These are phyloP conservation scores for Spiraea crenata DNA, from an alignment of 331 rosid genomes.

Conservation along the genomic window DNA sequence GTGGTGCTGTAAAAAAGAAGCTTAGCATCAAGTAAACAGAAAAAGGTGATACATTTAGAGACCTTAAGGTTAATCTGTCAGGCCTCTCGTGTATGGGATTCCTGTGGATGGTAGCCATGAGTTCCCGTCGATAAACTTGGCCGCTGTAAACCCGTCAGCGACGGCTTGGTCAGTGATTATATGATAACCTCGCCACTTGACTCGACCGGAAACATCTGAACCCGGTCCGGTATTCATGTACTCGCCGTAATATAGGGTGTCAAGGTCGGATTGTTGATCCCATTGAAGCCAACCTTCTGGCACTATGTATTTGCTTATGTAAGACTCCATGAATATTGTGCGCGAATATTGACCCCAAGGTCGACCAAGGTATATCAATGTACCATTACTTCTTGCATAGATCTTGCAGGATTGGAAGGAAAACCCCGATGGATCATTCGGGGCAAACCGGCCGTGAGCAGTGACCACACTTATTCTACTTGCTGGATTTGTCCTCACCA, in stretches of 20 bases:
- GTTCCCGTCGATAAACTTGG: slow-evolving; percentile 15
- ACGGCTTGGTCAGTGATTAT: neutral
- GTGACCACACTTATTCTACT: slow-evolving; percentile 8
- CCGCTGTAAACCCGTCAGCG: slow-evolving; percentile 15
- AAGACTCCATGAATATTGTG: slow-evolving; percentile 15
- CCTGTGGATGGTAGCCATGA: slow-evolving; percentile 10
- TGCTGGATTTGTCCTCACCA: neutral
- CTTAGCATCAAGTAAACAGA: too few relatives aligned
- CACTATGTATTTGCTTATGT: neutral
- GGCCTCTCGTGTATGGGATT: neutral
- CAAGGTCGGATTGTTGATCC: neutral
- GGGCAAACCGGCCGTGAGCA: neutral
- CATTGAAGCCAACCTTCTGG: slow-evolving; percentile 22
- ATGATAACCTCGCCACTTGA: slow-evolving; percentile 16
- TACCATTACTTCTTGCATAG: neutral
- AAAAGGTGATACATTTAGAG: too few relatives aligned
- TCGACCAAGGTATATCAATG: slow-evolving; percentile 11
- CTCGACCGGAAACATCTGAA: neutral
- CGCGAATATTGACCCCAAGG: slow-evolving; percentile 16
- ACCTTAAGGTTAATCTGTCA: too few relatives aligned
- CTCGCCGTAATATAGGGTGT: slow-evolving; percentile 12
- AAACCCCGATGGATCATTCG: slow-evolving; percentile 3
- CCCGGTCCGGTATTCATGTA: slow-evolving; percentile 1
- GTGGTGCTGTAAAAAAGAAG: too few relatives aligned
- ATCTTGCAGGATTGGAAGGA: slow-evolving; percentile 24